These are phyloP conservation scores for Ephemerocybe angulata DNA, from an alignment of 768 basidiomycete genomes.

Conservation along the genomic window DNA sequence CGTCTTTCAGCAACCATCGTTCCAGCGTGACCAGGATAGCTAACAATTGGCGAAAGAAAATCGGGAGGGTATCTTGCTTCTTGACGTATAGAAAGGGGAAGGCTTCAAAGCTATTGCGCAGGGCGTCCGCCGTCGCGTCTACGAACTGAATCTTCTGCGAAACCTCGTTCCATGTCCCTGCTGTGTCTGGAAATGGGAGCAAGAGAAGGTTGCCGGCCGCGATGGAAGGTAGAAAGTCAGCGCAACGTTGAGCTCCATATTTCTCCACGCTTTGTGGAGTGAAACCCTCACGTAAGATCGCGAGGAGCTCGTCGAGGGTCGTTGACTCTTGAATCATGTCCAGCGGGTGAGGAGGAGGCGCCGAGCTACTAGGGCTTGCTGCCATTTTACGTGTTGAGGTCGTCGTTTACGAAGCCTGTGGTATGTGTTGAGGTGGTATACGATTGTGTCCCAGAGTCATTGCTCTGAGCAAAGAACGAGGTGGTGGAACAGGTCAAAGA, in stretches of 20 bases:
- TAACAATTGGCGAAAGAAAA: slow-evolving; percentile 48
- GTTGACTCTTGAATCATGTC: no score
- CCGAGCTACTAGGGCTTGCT: no score
- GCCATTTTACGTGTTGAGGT: neutral
- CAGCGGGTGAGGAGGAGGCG: no score
- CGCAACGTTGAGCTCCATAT: no score
- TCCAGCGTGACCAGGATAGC: slow-evolving; percentile 55
- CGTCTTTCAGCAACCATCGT: slow-evolving; percentile 54
- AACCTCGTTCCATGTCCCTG: slow-evolving; percentile 48
- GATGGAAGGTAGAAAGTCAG: no score
- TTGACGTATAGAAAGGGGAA: no score
- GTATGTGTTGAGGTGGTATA: neutral
- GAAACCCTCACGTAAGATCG: no score
- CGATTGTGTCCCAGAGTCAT: slow-evolving; percentile 1
- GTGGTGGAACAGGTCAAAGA: neutral
- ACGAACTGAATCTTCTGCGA: slow-evolving; percentile 57
- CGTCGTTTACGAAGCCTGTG: neutral
- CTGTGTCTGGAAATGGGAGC: slow-evolving; percentile 52
- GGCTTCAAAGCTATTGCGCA: no score
- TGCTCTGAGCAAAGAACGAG: neutral
- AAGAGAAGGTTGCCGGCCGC: slow-evolving; percentile 50
- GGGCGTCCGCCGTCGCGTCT: slow-evolving; percentile 50
- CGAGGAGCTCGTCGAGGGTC: no score
- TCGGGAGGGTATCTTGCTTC: no score
- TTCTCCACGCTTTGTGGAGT: no score